phyloP scores from a whole-genome alignment of 768 basidiomycete species.

The Daedaleopsis nitida region DNA sequence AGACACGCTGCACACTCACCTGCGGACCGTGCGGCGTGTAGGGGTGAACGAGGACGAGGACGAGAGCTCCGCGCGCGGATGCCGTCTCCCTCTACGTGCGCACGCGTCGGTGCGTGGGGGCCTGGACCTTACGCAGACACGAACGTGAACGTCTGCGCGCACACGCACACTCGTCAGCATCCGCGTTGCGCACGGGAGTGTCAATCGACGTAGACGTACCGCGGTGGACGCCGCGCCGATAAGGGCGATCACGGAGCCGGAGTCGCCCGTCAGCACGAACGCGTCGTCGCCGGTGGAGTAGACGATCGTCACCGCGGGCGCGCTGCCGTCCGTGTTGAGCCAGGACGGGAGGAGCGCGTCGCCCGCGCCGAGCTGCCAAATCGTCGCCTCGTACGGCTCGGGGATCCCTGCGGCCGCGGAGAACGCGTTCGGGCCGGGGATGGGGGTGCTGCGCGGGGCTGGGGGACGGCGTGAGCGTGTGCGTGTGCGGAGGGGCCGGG shows the following conservation, averaged over 20 bases:
- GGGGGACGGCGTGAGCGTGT: too few relatives aligned
- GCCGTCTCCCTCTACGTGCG: too few relatives aligned
- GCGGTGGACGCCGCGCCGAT: not conserved
- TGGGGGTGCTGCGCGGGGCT: slow-evolving; percentile 8
- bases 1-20: too few relatives aligned
- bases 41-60: too few relatives aligned
- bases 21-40: too few relatives aligned
- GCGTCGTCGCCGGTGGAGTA: not conserved
- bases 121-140: too few relatives aligned
- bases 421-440: slow-evolving; percentile 19
- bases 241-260: not conserved
- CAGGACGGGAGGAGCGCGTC: slow-evolving; percentile 17
- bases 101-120: too few relatives aligned
- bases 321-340: slow-evolving; percentile 24
- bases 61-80: too few relatives aligned
- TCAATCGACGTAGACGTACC: not conserved
- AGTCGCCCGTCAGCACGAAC: slow-evolving; percentile 10
- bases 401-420: slow-evolving; percentile 12
- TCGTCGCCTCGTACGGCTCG: slow-evolving; percentile 24
- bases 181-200: too few relatives aligned
- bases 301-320: slow-evolving; percentile 1
- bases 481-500: not conserved
- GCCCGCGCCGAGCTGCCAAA: slow-evolving; percentile 21
- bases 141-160: too few relatives aligned
- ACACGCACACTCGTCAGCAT: too few relatives aligned